Evolutionary conservation across 495 filamentous ascomycete species (phyloP), one percentile per base, ranked within the genome.

Genomic region (Niebla homalea): DNA sequence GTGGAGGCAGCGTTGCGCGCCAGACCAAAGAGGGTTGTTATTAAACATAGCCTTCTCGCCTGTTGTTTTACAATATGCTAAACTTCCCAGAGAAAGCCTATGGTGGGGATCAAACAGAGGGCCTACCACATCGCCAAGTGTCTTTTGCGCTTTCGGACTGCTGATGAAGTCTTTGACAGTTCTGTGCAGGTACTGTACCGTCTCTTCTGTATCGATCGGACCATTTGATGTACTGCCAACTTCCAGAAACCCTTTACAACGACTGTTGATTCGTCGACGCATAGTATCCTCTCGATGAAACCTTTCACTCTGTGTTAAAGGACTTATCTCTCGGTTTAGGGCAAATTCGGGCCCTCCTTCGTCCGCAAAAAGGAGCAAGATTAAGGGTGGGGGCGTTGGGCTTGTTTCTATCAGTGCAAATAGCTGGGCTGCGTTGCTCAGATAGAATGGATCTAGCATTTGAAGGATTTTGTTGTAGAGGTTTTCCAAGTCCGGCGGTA

Each of bases 311-410:
- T 52, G 22, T 4, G 26, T 20, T 5, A 48, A 16, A 4, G 20
- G 42, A 5, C n/a, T 26, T 26, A 36, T 26, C 11, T 16, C 23
- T 47, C 21, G 4, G 35, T 48, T 43, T 16, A 43, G 16, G 12
- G 22, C 43, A 1, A 14, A 46, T 1, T 52, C 35, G 20, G 36
- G 15, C 21, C 36, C 59, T 51, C 56, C 58, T 37, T 63, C 63
- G 39, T 63, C 62, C 1, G 63, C 62, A 39, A 64, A 54, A 1
- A 44, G 57, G 8, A 64, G 35, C 0, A 54, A 38, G 2, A 64
- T 8, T 2, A 60, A 50, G 0, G 39, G 18, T 4, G 53, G 44
- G 14, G 54, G 54, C 1, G 45, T 25, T 2, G 18, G 0, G 37
- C 23, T 37, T 15, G 39, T 55, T 37, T 51, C 21, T 20, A 64